Base-by-base conservation (phyloP, 345 rosid species). In the Aethionema arabicum region DNA sequence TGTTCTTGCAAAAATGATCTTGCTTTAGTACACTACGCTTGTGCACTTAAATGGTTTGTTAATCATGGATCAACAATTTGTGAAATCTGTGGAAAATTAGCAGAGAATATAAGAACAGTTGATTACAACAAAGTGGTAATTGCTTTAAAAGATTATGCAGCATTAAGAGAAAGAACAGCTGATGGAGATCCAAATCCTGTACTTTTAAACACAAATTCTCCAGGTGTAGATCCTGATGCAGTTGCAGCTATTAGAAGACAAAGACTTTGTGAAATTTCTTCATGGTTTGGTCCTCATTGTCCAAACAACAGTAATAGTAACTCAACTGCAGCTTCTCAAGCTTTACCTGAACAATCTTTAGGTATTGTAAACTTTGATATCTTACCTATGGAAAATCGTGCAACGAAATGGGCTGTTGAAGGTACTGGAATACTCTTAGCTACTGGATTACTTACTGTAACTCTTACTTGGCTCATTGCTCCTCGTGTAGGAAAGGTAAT, bases 11-110 rank as follows among this genome's bases (percentile, higher is more conserved):
- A 88, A 71, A 85, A 67, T 33, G 96, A 91, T 76, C 95, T 91
- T 16, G 90, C 90, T 39, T 71, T 86, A 8, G 96, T 91, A 13
- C 98, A 88, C 63, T 91, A 88, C 65, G 85, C 92, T 3, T 91
- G 96, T 73, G 96, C 96, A 4, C 86, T 91, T 56, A 91, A 91
- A 74, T 91, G 98, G 98, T 91, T 91, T 68, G 85, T 91, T 36
- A 91, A 77, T 79, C 95, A 83, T 48, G 95, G 98, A 62, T 91
- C 98, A 38, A 91, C 92, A 0, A 67, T 86, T 30, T 91, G 98
- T 21, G 98, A 91, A 70, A 88, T 91, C 21, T 91, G 98, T 30
- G 96, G 98, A 11, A 60, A 68, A 39, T 51, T 78, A 8, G 87
- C 96, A 0, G 79, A 74, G 73, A 85, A 78, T 70, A 75, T 91